Percentiles rank a stretch among this genome's conserved stretches.
Conservation (phyloP, 306 rosid genomes). For the Prunus salicina region DNA sequence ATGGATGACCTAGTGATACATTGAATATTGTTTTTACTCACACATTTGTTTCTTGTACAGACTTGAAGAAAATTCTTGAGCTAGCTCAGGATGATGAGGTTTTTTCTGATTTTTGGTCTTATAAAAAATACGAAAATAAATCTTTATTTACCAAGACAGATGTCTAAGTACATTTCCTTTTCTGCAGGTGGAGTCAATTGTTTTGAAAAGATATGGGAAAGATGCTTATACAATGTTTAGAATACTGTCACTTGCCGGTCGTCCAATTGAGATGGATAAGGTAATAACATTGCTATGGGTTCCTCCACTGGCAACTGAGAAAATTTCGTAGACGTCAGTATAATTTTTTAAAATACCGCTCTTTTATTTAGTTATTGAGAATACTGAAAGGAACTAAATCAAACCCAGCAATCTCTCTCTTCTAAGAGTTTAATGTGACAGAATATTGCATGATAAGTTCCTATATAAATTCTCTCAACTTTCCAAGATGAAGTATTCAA, state of each 20-base stretch:
- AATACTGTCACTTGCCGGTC: constrained; percentile 52
- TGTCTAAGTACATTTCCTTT: constrained; percentile 23
- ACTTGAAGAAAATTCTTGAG: constrained; percentile 64
- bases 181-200: constrained; percentile 80
- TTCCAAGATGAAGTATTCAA: neutral
- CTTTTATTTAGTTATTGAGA: neutral
- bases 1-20: neutral
- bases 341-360: neutral
- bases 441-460: neutral
- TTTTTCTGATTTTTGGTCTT: constrained; percentile 12
- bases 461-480: neutral
- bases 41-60: constrained; percentile 42
- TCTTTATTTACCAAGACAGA: constrained; percentile 16
- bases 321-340: neutral
- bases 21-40: constrained; percentile 15
- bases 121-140: neutral
- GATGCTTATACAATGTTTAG: constrained; percentile 87
- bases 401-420: neutral
- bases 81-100: constrained; percentile 81
- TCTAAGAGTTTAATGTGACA: neutral
- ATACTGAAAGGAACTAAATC: neutral
- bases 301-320: neutral
- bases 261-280: constrained; percentile 68
- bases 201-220: constrained; percentile 69
- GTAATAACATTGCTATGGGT: constrained; percentile 33